Evolutionary conservation across 352 stramenopile species (phyloP), one percentile per base, ranked within the genome.

Genomic region (Phytopythium vexans): DNA sequence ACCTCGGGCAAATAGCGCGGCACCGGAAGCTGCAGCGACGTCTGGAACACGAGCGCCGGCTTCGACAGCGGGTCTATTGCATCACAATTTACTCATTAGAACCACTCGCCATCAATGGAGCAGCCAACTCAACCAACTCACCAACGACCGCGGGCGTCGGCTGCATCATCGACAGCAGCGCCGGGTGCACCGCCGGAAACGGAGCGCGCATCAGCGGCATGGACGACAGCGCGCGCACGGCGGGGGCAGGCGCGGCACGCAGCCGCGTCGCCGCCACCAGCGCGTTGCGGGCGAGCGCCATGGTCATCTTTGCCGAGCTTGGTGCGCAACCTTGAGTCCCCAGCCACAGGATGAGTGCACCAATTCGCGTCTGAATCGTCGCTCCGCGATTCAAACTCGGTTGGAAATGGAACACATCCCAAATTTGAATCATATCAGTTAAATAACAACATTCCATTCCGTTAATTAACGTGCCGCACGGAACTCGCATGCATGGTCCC

Each of bases 21-120:
- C 34, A 37, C 11, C 27, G 64, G 33, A 39, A 50, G 48, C 34
- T 33, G 64, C 37, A 74, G 47, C 48, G 41, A 51, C 37, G 66
- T 77, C 60, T 82, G 65, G 44, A 83, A 79, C 35, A 77, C 47
- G 41, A 86, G 67, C 51, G 67, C 46, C 34, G 50, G 76, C 43
- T 63, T 64, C 43, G 72, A 52, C 38, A 80, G 56, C 14, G 62
- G 61, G 39, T 74, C 72, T 82, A 41, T 39, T 39, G 7, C 3
- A 42, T n/a, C 55, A 14, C 45, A 49, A 40, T 6, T 15, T n/a
- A 40, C 35, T 10, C 41, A 16, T 47, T 21, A 57, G 21, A 27
- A 27, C 21, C 21, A 27, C 21, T 27, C 21, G 21, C 21, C 21
- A 27, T 27, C n/a, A 33, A 14, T 50, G 21, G n/a, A 32, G 4